Evolutionary conservation across 345 rosid species (phyloP).

Genomic region (Erysimum cheiranthoides): DNA sequence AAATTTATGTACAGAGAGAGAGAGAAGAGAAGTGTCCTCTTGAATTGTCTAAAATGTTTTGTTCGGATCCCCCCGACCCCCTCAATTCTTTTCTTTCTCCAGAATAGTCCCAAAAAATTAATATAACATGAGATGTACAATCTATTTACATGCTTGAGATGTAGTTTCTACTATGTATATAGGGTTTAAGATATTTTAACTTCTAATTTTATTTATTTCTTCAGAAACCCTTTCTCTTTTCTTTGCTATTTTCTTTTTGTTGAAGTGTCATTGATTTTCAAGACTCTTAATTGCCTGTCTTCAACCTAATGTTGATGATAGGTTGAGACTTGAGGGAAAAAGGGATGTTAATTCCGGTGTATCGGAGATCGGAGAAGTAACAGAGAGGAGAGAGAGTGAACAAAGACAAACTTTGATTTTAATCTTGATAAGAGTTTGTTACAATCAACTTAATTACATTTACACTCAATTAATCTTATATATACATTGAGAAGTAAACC

Average conservation of each 20-base stretch:
- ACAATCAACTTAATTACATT: no score
- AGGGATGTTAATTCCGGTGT: no score
- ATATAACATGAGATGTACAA: slow-evolving; percentile 6
- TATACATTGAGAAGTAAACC: no score
- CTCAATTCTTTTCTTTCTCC: slow-evolving; percentile 27
- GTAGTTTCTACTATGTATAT: not conserved
- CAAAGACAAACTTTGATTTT: no score
- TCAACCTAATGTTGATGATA: no score
- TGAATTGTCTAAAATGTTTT: slow-evolving; percentile 29
- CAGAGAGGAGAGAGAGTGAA: no score
- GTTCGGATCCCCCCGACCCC: not conserved
- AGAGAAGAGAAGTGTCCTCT: not conserved
- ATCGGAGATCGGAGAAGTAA: no score
- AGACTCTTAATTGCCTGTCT: no score
- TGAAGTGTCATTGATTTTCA: not conserved
- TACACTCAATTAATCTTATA: no score
- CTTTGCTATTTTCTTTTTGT: not conserved
- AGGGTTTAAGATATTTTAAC: slow-evolving; percentile 10
- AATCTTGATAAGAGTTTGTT: no score
- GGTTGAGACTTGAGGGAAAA: no score
- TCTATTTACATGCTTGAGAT: slow-evolving; percentile 3
- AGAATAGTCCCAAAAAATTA: not conserved
- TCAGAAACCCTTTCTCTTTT: not conserved
- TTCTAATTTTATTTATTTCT: not conserved
- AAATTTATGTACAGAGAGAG: slow-evolving; percentile 21